Evolutionary conservation across 2,329 filamentous ascomycete species (phyloP).

Genomic region (Pseudogymnoascus sp.): DNA sequence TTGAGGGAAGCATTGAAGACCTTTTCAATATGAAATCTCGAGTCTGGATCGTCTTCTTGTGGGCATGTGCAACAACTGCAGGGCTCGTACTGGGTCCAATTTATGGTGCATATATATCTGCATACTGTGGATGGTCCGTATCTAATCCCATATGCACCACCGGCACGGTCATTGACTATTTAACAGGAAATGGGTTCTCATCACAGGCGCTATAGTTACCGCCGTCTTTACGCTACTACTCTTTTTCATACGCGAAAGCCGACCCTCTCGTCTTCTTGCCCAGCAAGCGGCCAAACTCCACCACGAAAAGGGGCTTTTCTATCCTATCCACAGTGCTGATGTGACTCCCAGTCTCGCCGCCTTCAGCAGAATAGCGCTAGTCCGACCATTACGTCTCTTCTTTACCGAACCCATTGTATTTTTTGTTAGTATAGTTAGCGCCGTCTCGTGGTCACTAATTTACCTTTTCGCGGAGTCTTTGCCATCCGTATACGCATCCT

Average conservation of each 20-base stretch:
- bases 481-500: constrained; percentile 32
- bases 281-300: constrained; percentile 28
- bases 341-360: constrained; percentile 30
- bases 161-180: neutral
- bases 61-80: constrained; percentile 36
- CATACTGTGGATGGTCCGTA: constrained; percentile 30
- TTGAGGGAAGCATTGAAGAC: constrained; percentile 42
- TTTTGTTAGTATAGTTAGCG: constrained; percentile 32
- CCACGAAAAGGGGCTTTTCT: constrained; percentile 21
- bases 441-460: constrained; percentile 38
- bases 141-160: neutral
- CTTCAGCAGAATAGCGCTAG: constrained; percentile 34
- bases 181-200: constrained; percentile 38
- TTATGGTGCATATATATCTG: constrained; percentile 35
- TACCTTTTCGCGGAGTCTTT: constrained; percentile 42
- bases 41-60: constrained; percentile 40
- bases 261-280: constrained; percentile 37
- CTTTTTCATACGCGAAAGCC: constrained; percentile 35
- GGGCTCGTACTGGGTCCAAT: constrained; percentile 39
- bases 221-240: constrained; percentile 30
- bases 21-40: constrained; percentile 39
- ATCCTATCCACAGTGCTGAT: constrained; percentile 33
- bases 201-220: constrained; percentile 34
- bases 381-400: constrained; percentile 36
- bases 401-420: constrained; percentile 41